These are phyloP conservation scores for Paxillus involutus DNA, from an alignment of 768 basidiomycete genomes.

Conservation along the genomic window DNA sequence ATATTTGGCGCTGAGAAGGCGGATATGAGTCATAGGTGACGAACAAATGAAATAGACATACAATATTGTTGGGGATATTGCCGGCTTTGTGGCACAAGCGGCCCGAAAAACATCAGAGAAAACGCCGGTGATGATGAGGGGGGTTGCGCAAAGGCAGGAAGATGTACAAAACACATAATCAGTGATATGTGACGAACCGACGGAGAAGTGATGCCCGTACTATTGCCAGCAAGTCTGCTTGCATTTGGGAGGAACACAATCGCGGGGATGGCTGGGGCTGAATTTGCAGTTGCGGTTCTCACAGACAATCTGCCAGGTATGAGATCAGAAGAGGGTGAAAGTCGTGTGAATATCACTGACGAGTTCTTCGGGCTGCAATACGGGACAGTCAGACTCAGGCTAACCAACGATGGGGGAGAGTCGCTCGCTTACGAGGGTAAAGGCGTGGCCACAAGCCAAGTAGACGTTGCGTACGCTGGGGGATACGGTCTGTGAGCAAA, in stretches of 20 bases:
- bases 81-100: conserved; percentile 32
- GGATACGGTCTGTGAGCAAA: not conserved
- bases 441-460: conserved; percentile 46
- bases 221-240: conserved; percentile 48
- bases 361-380: conserved; percentile 38
- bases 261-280: conserved; percentile 49
- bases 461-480: conserved; percentile 48
- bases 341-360: conserved; percentile 14
- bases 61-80: conserved; percentile 48
- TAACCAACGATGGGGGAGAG: not conserved
- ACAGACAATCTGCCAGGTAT: conserved; percentile 44
- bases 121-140: not conserved
- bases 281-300: conserved; percentile 49
- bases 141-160: not conserved
- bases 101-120: not conserved
- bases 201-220: conserved; percentile 27
- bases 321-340: conserved; percentile 8
- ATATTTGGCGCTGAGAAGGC: conserved; percentile 40
- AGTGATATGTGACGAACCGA: not conserved
- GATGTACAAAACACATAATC: not conserved
- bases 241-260: conserved; percentile 44
- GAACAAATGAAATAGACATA: conserved; percentile 20
- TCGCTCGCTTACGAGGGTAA: conserved; percentile 39
- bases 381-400: conserved; percentile 4
- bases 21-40: not conserved